Conservation (phyloP, 768 basidiomycete genomes). For the Cytidiella melzeri region DNA sequence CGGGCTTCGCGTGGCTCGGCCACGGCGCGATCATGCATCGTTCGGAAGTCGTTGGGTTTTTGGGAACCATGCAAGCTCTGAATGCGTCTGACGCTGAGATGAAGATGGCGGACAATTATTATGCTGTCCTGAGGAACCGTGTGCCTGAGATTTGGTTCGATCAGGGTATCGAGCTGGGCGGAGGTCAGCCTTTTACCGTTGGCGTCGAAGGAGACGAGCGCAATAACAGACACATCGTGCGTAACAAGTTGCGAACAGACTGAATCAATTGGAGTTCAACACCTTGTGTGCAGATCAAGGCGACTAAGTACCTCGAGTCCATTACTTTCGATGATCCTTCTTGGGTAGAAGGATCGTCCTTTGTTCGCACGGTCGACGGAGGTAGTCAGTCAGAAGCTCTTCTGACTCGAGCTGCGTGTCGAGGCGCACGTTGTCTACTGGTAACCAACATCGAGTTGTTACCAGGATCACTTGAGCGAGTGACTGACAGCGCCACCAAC, state of each 20-base stretch:
- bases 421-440: slow-evolving; percentile 36
- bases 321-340: slow-evolving; percentile 13
- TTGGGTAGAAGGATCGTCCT: too few relatives aligned
- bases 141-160: slow-evolving; percentile 61
- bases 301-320: slow-evolving; percentile 31
- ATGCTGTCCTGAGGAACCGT: slow-evolving; percentile 48
- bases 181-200: slow-evolving; percentile 57
- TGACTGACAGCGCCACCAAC: slow-evolving; percentile 26
- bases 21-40: slow-evolving; percentile 51
- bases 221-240: slow-evolving; percentile 53
- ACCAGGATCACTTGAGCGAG: slow-evolving; percentile 22
- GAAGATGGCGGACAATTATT: slow-evolving; percentile 71
- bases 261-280: neutral
- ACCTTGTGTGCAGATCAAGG: slow-evolving; percentile 32
- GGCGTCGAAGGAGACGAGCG: slow-evolving; percentile 51
- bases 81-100: slow-evolving; percentile 42
- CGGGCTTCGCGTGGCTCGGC: slow-evolving; percentile 62
- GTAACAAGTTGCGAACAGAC: slow-evolving; percentile 20
- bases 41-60: slow-evolving; percentile 39
- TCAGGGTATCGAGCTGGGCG: slow-evolving; percentile 52
- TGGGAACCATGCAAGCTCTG: slow-evolving; percentile 39
- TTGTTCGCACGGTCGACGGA: too few relatives aligned
- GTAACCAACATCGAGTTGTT: slow-evolving; percentile 47
- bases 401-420: slow-evolving; percentile 17
- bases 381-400: too few relatives aligned